These are phyloP conservation scores for Heimioporus retisporus DNA, from an alignment of 1,284 basidiomycete genomes.

Conservation along the genomic window DNA sequence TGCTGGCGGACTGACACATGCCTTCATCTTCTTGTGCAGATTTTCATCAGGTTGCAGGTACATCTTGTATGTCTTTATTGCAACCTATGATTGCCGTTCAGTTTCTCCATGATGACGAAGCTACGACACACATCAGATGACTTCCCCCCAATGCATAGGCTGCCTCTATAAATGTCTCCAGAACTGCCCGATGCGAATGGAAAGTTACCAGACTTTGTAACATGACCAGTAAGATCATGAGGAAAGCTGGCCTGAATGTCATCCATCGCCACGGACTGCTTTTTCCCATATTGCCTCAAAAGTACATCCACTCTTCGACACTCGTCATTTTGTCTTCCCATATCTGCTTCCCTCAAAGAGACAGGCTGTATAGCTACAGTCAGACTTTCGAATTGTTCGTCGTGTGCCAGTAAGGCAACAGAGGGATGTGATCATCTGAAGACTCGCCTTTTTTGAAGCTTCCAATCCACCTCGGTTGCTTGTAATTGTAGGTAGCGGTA, in stretches of 20 bases:
- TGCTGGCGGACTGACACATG: not conserved
- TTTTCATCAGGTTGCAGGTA: not conserved
- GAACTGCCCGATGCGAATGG: slow-evolving; percentile 1
- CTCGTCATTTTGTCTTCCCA: too few species aligned
- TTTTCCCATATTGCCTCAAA: too few species aligned
- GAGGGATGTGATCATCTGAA: too few species aligned
- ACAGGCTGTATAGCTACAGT: too few species aligned
- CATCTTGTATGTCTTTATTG: slow-evolving; percentile 1
- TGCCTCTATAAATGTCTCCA: not conserved
- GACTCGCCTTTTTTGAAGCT: too few species aligned
- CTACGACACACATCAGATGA: not conserved
- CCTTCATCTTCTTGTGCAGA: not conserved
- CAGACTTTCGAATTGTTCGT: too few species aligned
- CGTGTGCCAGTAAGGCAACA: too few species aligned
- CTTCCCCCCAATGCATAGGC: not conserved
- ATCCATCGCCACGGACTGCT: not conserved
- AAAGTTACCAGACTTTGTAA: not conserved
- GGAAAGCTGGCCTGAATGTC: not conserved
- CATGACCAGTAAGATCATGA: not conserved
- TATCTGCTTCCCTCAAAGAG: too few species aligned
- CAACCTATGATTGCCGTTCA: slow-evolving; percentile 1
- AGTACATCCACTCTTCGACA: too few species aligned
- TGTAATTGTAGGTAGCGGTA: too few species aligned
- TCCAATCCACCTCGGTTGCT: too few species aligned
- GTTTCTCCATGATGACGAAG: not conserved